These are phyloP conservation scores for Candida ipomoeae DNA, from an alignment of 805 yeast species.

Conservation along the genomic window DNA sequence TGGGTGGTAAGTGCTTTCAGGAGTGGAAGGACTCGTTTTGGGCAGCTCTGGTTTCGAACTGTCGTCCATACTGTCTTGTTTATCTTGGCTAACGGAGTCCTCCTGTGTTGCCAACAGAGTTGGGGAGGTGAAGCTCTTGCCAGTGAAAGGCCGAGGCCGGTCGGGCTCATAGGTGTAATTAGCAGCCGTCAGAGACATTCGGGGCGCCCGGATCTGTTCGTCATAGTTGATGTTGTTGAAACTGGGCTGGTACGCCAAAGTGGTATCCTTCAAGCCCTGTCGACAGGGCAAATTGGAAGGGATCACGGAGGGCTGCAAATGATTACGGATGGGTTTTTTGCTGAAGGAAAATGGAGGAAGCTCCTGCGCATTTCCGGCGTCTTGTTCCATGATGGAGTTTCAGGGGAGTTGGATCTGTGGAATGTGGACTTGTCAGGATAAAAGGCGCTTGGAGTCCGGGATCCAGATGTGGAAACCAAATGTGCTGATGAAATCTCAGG, in stretches of 20 bases:
- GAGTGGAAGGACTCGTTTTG: not conserved
- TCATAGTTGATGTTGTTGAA: constrained; percentile 39
- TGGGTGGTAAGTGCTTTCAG: constrained; percentile 11
- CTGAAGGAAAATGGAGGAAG: constrained; percentile 19
- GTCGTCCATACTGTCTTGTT: not conserved
- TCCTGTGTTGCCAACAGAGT: not conserved
- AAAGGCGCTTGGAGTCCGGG: no score
- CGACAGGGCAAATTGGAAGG: constrained; percentile 8
- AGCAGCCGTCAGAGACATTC: constrained; percentile 38
- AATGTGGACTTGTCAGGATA: not conserved
- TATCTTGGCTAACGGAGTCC: not conserved
- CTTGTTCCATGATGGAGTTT: not conserved
- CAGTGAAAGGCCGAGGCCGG: constrained; percentile 15
- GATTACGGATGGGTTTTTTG: constrained; percentile 16
- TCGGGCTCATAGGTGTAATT: constrained; percentile 24
- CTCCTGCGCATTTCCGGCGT: constrained; percentile 9
- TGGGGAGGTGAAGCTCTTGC: constrained; percentile 2
- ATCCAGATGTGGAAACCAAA: no score
- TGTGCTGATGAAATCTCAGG: not conserved
- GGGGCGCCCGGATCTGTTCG: constrained; percentile 53
- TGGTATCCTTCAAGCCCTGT: not conserved
- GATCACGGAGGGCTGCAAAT: constrained; percentile 11
- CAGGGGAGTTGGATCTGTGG: not conserved
- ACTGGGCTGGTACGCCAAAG: constrained; percentile 9
- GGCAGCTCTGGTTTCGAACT: not conserved